phyloP scores from a whole-genome alignment of 768 basidiomycete genomes.

The Candolleomyces aberdarensis region DNA sequence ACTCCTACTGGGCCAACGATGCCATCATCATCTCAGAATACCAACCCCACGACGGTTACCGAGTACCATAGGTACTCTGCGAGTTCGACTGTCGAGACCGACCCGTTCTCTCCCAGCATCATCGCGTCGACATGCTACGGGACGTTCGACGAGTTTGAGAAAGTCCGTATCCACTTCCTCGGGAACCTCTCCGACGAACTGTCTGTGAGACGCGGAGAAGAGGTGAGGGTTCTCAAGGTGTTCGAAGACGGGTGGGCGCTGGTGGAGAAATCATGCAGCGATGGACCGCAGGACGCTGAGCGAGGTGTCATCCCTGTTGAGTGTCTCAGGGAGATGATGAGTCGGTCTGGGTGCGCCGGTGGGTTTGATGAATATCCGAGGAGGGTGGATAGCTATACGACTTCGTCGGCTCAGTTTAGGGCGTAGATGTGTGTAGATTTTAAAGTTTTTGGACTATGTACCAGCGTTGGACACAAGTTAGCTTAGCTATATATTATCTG shows the following conservation, averaged over 20 bases:
- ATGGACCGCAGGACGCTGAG: constrained; percentile 8
- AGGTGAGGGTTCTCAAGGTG: constrained; percentile 46
- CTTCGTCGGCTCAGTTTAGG: background rate
- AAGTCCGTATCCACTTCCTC: constrained; percentile 51
- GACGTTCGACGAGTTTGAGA: constrained; percentile 42
- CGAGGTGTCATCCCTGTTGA: constrained; percentile 65
- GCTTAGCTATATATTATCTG: too few relatives aligned
- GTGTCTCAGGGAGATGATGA: constrained; percentile 47
- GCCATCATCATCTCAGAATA: background rate
- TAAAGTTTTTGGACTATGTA: too few relatives aligned
- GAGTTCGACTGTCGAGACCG: constrained; percentile 11
- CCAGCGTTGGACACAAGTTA: too few relatives aligned
- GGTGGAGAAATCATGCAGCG: constrained; percentile 41
- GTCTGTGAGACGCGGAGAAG: constrained; percentile 45
- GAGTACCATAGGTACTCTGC: background rate
- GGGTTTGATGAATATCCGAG: background rate
- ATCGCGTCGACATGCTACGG: constrained; percentile 6
- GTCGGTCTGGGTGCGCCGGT: background rate
- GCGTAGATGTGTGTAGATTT: background rate
- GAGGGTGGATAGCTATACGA: background rate
- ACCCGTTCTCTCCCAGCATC: constrained; percentile 17
- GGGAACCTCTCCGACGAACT: constrained; percentile 64
- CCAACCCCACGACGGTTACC: background rate
- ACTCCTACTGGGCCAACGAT: background rate
- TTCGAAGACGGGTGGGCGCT: constrained; percentile 75